These are phyloP conservation scores for Cryptococcus sp. DNA, from an alignment of 1,284 basidiomycete species.

Conservation along the genomic window DNA sequence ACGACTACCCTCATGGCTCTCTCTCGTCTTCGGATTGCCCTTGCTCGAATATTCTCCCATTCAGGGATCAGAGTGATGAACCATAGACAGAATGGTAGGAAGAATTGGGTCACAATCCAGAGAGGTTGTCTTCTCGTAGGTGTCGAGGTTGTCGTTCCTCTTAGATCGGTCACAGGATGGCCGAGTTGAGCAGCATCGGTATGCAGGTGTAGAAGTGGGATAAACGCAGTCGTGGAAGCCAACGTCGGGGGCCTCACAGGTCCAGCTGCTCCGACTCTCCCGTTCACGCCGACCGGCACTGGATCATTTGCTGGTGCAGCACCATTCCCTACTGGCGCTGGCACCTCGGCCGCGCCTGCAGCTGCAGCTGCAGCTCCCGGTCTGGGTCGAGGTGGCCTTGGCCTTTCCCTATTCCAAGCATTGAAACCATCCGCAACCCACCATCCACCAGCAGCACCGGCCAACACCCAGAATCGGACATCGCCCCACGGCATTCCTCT, in stretches of 20 bases:
- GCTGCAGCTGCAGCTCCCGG: not conserved
- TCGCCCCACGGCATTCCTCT: conserved; percentile 34
- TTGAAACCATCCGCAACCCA: conserved; percentile 30
- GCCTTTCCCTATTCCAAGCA: conserved; percentile 6
- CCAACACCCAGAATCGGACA: conserved; percentile 31
- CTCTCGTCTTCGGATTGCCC: conserved; percentile 35
- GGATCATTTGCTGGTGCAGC: not conserved
- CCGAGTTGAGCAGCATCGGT: conserved; percentile 26
- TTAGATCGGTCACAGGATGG: conserved; percentile 10
- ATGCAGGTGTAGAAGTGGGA: conserved; percentile 24
- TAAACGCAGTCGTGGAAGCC: not conserved
- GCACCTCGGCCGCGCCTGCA: not conserved
- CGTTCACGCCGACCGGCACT: not conserved
- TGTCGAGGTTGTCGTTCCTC: conserved; percentile 1
- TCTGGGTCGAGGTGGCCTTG: not conserved
- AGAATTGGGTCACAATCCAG: conserved; percentile 21
- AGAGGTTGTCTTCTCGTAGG: conserved; percentile 7
- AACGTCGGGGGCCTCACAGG: not conserved
- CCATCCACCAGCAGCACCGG: conserved; percentile 24
- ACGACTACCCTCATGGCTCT: conserved; percentile 35
- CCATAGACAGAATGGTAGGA: conserved; percentile 40
- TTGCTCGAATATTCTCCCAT: conserved; percentile 31
- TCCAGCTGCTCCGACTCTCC: not conserved
- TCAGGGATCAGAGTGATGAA: conserved; percentile 40
- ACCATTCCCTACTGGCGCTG: not conserved